Conservation (phyloP, 352 stramenopile species). For the Globisporangium emineosum region DNA sequence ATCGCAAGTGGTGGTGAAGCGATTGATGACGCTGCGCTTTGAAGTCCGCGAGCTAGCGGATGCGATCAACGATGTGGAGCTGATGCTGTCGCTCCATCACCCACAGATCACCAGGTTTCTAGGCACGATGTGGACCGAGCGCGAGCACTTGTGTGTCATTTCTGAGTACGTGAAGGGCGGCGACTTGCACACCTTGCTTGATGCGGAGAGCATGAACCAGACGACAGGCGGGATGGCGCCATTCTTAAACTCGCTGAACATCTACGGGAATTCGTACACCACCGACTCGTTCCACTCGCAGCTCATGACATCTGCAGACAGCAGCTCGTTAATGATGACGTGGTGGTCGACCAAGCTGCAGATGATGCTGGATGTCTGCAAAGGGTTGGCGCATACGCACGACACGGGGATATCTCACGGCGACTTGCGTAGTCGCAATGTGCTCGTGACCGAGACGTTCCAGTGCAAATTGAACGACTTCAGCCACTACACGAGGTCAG, state of each 20-base stretch:
- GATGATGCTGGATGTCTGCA: slow-evolving; percentile 56
- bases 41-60: slow-evolving; percentile 52
- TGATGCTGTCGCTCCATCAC: slow-evolving; percentile 54
- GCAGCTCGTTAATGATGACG: slow-evolving; percentile 24
- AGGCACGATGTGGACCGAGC: slow-evolving; percentile 68
- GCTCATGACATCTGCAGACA: slow-evolving; percentile 14
- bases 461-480: slow-evolving; percentile 62
- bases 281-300: slow-evolving; percentile 13
- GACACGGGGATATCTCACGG: slow-evolving; percentile 46
- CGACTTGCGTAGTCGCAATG: slow-evolving; percentile 67
- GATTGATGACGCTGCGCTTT: slow-evolving; percentile 62
- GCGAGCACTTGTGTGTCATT: slow-evolving; percentile 62
- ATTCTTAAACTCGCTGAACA: background rate
- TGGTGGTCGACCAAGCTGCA: slow-evolving; percentile 44
- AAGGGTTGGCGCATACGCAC: slow-evolving; percentile 54
- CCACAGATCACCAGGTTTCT: slow-evolving; percentile 65
- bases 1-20: slow-evolving; percentile 62
- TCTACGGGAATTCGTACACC: slow-evolving; percentile 3
- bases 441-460: slow-evolving; percentile 55
- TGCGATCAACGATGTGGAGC: slow-evolving; percentile 74
- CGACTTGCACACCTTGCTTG: slow-evolving; percentile 53
- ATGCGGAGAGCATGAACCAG: slow-evolving; percentile 40
- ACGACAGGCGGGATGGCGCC: slow-evolving; percentile 9
- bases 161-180: slow-evolving; percentile 63
- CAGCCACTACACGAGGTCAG: slow-evolving; percentile 30